Evolutionary conservation across 192 early-diverging fungal genomes (phyloP).

Genomic region (Dissophora ornata): DNA sequence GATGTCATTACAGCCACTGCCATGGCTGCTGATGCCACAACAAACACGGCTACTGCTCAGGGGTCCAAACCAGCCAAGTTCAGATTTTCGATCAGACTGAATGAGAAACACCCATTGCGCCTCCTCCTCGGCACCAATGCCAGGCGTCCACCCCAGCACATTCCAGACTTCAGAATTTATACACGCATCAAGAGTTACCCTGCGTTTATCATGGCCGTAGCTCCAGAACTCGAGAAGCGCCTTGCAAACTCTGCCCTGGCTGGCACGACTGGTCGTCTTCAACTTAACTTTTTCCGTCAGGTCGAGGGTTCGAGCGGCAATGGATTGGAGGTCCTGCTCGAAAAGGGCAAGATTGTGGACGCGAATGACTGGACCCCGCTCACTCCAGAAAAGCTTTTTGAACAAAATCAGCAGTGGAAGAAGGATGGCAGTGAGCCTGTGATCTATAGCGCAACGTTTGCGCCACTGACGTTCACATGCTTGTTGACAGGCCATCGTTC

Average conservation of each 20-base stretch:
- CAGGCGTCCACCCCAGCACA: slow-evolving; percentile 1
- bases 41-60: neutral
- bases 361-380: slow-evolving; percentile 21
- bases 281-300: slow-evolving; percentile 28
- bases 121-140: slow-evolving; percentile 7
- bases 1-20: neutral
- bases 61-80: neutral
- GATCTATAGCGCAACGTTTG: slow-evolving; percentile 13
- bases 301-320: slow-evolving; percentile 20
- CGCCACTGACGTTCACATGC: slow-evolving; percentile 28
- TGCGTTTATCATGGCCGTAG: slow-evolving; percentile 14
- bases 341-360: slow-evolving; percentile 18
- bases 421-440: slow-evolving; percentile 11
- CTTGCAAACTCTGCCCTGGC: slow-evolving; percentile 16
- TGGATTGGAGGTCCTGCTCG: slow-evolving; percentile 18
- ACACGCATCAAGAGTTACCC: slow-evolving; percentile 38
- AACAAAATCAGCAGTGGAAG: slow-evolving; percentile 23
- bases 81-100: neutral
- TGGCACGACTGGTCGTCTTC: slow-evolving; percentile 8
- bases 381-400: slow-evolving; percentile 3
- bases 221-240: slow-evolving; percentile 29
- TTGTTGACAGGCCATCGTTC: slow-evolving; percentile 15
- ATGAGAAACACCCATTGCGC: slow-evolving; percentile 12
- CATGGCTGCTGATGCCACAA: neutral
- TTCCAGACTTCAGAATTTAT: neutral